Conservation (phyloP, 345 rosid genomes). For the Euphorbia pulcherrima region DNA sequence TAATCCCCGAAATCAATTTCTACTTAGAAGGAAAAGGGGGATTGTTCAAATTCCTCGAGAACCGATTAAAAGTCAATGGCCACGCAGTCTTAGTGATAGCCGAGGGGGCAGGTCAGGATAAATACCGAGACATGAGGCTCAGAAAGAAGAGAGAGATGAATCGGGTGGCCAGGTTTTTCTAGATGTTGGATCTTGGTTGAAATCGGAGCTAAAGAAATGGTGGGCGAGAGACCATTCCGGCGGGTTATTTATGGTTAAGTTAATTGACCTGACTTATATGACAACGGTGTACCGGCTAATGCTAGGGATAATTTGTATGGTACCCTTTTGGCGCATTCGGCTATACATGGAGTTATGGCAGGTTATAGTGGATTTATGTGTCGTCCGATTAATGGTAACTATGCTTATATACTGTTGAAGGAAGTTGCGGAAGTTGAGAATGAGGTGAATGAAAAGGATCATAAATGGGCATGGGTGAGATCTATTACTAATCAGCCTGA, state of each 20-base stretch:
- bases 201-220: constrained; percentile 69
- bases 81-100: constrained; percentile 83
- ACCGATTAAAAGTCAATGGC: constrained; percentile 48
- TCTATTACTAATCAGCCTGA: constrained; percentile 83
- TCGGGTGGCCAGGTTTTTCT: constrained; percentile 74
- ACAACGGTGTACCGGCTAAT: constrained; percentile 83
- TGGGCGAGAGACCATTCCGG: constrained; percentile 60
- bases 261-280: constrained; percentile 92
- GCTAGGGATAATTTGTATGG: constrained; percentile 74
- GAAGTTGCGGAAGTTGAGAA: constrained; percentile 69
- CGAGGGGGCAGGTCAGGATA: constrained; percentile 86
- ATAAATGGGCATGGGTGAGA: constrained; percentile 92
- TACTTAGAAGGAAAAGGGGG: constrained; percentile 76
- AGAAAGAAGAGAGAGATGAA: constrained; percentile 72
- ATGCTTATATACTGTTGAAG: constrained; percentile 71
- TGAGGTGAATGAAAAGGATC: constrained; percentile 59
- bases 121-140: constrained; percentile 60
- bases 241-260: constrained; percentile 71
- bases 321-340: constrained; percentile 82
- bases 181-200: constrained; percentile 79
- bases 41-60: constrained; percentile 61
- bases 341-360: constrained; percentile 89
- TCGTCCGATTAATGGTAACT: constrained; percentile 79
- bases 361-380: constrained; percentile 80
- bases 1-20: constrained; percentile 71